These are phyloP conservation scores for Ophiostoma sp. DNA, from an alignment of 2,329 filamentous ascomycete species.

Conservation along the genomic window DNA sequence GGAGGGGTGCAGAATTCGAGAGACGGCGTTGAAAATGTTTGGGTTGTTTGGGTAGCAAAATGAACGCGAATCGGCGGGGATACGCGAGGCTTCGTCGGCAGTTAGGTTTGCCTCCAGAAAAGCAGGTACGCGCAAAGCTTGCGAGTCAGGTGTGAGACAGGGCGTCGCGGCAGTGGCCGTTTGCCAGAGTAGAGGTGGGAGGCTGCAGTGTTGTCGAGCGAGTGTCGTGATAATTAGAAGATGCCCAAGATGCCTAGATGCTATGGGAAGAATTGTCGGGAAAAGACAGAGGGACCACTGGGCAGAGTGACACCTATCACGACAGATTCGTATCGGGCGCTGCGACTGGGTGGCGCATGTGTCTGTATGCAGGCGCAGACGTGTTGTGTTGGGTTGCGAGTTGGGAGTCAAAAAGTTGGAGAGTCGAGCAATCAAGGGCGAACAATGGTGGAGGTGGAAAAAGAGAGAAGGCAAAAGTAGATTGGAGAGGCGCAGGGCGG, in stretches of 20 bases:
- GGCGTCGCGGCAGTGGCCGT: not conserved
- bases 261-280: not conserved
- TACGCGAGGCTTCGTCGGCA: not conserved
- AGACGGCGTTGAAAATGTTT: not conserved
- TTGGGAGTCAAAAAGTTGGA: constrained; percentile 2
- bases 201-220: not conserved
- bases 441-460: not conserved
- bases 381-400: constrained; percentile 19
- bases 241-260: not conserved
- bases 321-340: constrained; percentile 16
- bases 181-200: not conserved
- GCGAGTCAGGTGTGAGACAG: not conserved
- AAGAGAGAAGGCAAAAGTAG: constrained; percentile 13
- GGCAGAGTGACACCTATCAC: constrained; percentile 21
- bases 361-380: not conserved
- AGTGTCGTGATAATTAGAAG: not conserved
- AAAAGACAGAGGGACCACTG: not conserved
- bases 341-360: constrained; percentile 18
- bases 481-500: constrained; percentile 11
- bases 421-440: not conserved
- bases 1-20: not conserved
- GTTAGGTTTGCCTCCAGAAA: not conserved
- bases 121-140: not conserved
- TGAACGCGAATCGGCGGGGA: not conserved
- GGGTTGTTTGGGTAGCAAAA: not conserved